Evolutionary conservation across 768 basidiomycete genomes (phyloP).

Genomic region (Lactarius akahatsu): DNA sequence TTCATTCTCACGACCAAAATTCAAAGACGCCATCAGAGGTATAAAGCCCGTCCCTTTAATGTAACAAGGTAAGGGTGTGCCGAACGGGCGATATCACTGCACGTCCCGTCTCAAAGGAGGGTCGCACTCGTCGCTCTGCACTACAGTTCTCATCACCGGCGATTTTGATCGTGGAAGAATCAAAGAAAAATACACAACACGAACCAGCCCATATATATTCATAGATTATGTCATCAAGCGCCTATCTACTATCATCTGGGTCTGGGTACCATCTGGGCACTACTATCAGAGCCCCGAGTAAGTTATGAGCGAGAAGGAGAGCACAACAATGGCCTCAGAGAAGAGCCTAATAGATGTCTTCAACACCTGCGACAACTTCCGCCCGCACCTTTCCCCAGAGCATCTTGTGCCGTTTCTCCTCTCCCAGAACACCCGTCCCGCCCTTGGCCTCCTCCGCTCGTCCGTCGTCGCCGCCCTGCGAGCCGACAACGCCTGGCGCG

Average conservation of each 20-base stretch:
- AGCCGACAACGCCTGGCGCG: conserved; percentile 45
- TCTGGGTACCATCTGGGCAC: too few species aligned
- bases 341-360: conserved; percentile 58
- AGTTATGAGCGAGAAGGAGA: background rate
- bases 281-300: too few species aligned
- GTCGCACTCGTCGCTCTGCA: conserved; percentile 31
- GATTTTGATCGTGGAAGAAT: conserved; percentile 52
- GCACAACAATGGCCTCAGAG: background rate
- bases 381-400: conserved; percentile 40
- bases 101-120: conserved; percentile 27
- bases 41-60: conserved; percentile 31
- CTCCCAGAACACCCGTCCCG: conserved; percentile 47
- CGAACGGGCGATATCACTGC: conserved; percentile 31
- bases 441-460: conserved; percentile 62
- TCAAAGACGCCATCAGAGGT: conserved; percentile 30
- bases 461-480: conserved; percentile 53
- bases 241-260: background rate
- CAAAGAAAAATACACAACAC: conserved; percentile 14
- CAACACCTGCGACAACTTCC: conserved; percentile 70
- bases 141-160: conserved; percentile 34
- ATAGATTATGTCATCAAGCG: background rate
- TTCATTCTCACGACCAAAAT: conserved; percentile 18
- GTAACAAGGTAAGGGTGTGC: conserved; percentile 32
- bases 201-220: background rate
- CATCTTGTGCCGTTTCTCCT: conserved; percentile 58